phyloP scores from a whole-genome alignment of 1,139 yeast genomes.

The Arxiozyma heterogenica region DNA sequence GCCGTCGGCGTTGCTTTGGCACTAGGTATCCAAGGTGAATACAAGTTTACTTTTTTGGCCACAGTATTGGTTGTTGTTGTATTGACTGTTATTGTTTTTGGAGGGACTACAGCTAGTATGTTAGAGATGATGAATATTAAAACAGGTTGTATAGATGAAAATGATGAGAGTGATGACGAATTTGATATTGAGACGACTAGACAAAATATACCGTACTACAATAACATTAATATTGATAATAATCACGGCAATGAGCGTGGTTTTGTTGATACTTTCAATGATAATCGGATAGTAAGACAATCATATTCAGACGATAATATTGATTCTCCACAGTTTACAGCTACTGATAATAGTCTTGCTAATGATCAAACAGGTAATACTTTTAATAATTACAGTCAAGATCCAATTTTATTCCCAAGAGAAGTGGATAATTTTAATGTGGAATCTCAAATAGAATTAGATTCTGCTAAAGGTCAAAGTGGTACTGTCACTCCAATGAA shows the following conservation, averaged over 20 bases:
- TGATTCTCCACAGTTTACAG: constrained; percentile 6
- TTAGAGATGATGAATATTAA: constrained; percentile 86
- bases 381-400: background rate
- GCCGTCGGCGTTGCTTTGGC: constrained; percentile 99
- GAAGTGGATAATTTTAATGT: background rate
- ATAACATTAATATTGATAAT: too few relatives aligned
- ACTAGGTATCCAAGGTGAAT: constrained; percentile 93
- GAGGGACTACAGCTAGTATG: constrained; percentile 98
- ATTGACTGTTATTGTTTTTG: constrained; percentile 88
- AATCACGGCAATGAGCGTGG: background rate
- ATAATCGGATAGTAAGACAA: background rate
- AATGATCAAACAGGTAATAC: background rate
- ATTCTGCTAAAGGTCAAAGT: background rate
- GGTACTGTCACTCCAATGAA: background rate
- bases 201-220: constrained; percentile 13
- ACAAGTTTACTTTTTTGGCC: constrained; percentile 79
- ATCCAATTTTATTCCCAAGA: background rate
- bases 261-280: background rate
- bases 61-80: constrained; percentile 96
- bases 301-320: constrained; percentile 4
- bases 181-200: constrained; percentile 82
- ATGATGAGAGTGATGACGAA: constrained; percentile 83
- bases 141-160: constrained; percentile 80
- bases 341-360: background rate
- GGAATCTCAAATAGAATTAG: background rate